A percentile compares a stretch with the other conserved stretches of the same genome.
Evolutionary conservation across 139 green algal species (phyloP).

Genomic region (Yamagishiella unicocca): DNA sequence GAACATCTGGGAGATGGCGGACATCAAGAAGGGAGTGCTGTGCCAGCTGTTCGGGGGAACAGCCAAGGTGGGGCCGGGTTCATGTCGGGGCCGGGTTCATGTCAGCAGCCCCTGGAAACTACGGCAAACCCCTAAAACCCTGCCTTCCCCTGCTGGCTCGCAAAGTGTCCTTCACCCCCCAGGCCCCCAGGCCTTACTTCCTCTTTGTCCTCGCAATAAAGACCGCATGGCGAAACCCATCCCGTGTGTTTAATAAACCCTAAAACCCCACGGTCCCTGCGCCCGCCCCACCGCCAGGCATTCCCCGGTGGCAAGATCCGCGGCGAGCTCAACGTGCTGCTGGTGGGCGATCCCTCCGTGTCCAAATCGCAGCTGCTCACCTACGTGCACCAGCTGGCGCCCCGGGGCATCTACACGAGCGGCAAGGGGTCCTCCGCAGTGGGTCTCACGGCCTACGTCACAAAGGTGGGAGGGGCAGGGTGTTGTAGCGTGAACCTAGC

Average conservation of each 20-base stretch:
- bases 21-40: slow-evolving; percentile 94
- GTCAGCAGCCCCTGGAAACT: neutral
- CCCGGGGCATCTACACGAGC: slow-evolving; percentile 95
- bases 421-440: slow-evolving; percentile 94
- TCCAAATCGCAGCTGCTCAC: slow-evolving; percentile 96
- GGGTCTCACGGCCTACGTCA: slow-evolving; percentile 97
- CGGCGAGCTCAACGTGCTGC: slow-evolving; percentile 96
- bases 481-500: too few species aligned
- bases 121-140: neutral
- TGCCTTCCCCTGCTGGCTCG: neutral
- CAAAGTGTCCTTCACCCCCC: too few species aligned
- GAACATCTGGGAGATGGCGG: slow-evolving; percentile 98
- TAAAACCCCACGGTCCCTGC: too few species aligned
- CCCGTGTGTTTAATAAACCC: too few species aligned
- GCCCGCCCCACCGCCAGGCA: slow-evolving; percentile 38
- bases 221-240: too few species aligned
- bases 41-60: slow-evolving; percentile 89
- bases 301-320: slow-evolving; percentile 71
- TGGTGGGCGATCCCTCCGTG: slow-evolving; percentile 96
- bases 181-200: too few species aligned
- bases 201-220: too few species aligned
- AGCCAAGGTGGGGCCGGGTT: slow-evolving; percentile 65
- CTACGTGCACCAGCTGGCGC: slow-evolving; percentile 97
- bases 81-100: neutral
- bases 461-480: slow-evolving; percentile 75